Conservation (phyloP, 176 grass and related monocot genomes). For the Oropetium thomaeum region DNA sequence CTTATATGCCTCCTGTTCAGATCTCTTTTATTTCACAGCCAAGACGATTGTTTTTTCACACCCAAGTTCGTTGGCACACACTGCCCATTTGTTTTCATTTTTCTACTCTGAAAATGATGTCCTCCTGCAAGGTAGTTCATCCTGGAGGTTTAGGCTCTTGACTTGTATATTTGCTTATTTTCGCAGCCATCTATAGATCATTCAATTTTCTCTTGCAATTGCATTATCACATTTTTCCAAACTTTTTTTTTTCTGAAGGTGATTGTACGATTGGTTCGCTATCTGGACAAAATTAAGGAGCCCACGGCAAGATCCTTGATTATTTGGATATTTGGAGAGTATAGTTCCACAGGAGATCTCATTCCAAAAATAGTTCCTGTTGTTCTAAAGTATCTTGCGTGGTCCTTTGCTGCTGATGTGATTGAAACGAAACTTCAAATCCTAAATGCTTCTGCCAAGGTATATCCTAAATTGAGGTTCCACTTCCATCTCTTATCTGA, state of each 20-base stretch:
- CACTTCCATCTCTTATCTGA: constrained; percentile 16
- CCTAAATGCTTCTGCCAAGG: constrained; percentile 82
- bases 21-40: not conserved
- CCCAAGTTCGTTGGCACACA: not conserved
- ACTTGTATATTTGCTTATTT: not conserved
- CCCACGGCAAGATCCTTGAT: constrained; percentile 73
- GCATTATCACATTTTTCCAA: constrained; percentile 10
- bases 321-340: constrained; percentile 89
- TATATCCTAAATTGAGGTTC: constrained; percentile 42
- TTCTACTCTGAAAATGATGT: not conserved
- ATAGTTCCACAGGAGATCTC: constrained; percentile 61
- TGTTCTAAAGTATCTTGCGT: constrained; percentile 86
- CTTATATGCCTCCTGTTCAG: constrained; percentile 16
- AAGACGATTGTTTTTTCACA: not conserved
- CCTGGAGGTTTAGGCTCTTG: not conserved
- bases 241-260: constrained; percentile 45
- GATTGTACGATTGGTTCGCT: constrained; percentile 69
- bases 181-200: not conserved
- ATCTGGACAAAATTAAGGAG: constrained; percentile 77
- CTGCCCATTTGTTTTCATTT: not conserved
- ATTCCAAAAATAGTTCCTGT: constrained; percentile 70
- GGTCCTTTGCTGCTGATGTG: constrained; percentile 71
- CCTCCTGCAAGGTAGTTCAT: not conserved
- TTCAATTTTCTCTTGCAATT: not conserved
- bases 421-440: constrained; percentile 94